Evolutionary conservation across 1,139 yeast genomes (phyloP).

Genomic region (Arxiozyma slooffiae): DNA sequence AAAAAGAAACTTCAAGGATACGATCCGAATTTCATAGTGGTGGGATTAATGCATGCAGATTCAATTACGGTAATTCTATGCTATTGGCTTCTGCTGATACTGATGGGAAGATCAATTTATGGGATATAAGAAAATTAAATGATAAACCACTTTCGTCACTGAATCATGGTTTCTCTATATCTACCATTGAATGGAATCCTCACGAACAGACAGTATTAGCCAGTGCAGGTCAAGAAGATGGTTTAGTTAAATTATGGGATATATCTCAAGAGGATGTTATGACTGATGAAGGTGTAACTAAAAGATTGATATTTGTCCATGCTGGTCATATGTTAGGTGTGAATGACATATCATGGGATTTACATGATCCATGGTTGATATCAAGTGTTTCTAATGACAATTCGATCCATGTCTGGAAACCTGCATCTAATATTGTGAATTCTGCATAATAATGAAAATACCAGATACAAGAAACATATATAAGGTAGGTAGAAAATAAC

Average conservation of each 20-base stretch:
- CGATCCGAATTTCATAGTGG: conserved; percentile 31
- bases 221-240: conserved; percentile 59
- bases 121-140: conserved; percentile 55
- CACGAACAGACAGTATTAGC: conserved; percentile 50
- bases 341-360: conserved; percentile 81
- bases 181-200: conserved; percentile 76
- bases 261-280: conserved; percentile 25
- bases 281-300: not conserved
- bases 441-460: not conserved
- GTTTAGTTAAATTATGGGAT: conserved; percentile 64
- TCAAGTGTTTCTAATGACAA: conserved; percentile 86
- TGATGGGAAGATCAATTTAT: conserved; percentile 46
- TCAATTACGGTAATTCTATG: conserved; percentile 48
- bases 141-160: conserved; percentile 27
- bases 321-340: conserved; percentile 88
- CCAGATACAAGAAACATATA: not conserved
- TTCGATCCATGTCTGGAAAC: conserved; percentile 78
- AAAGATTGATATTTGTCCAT: conserved; percentile 56
- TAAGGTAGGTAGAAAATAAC: not conserved
- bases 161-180: conserved; percentile 50
- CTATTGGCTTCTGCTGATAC: conserved; percentile 64
- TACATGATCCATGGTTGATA: conserved; percentile 65
- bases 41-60: conserved; percentile 57
- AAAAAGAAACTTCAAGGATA: conserved; percentile 14
- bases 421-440: conserved; percentile 33